Conservation (phyloP, 768 basidiomycete species). For the Xerocomellus chrysenteron region DNA sequence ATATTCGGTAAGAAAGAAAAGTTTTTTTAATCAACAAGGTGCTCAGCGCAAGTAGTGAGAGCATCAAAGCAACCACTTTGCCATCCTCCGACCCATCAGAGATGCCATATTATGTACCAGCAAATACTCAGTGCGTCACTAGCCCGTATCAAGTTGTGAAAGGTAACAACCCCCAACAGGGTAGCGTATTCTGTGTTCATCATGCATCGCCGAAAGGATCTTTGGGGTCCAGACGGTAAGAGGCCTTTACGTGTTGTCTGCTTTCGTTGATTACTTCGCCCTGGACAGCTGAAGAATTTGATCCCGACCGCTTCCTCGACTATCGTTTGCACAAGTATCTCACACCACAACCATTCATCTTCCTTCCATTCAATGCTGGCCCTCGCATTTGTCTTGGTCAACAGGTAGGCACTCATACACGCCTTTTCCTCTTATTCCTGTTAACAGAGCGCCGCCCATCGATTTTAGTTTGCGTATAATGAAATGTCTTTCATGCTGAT, state of each 20-base stretch:
- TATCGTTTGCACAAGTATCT: slow-evolving; percentile 61
- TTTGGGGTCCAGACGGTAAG: slow-evolving; percentile 71
- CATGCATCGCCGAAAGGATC: slow-evolving; percentile 64
- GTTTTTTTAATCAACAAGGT: background rate
- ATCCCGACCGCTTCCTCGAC: slow-evolving; percentile 72
- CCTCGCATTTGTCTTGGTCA: slow-evolving; percentile 62
- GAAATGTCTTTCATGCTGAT: slow-evolving; percentile 64
- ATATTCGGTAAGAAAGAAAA: slow-evolving; percentile 38
- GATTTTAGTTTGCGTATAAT: slow-evolving; percentile 51
- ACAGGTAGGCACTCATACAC: slow-evolving; percentile 21
- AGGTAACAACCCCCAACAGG: slow-evolving; percentile 25
- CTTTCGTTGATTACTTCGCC: background rate
- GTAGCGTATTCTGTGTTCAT: slow-evolving; percentile 55
- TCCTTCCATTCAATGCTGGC: slow-evolving; percentile 61
- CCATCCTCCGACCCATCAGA: slow-evolving; percentile 27
- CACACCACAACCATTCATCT: slow-evolving; percentile 64
- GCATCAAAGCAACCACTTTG: slow-evolving; percentile 47
- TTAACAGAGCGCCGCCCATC: background rate
- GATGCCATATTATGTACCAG: slow-evolving; percentile 33
- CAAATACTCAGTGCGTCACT: slow-evolving; percentile 37
- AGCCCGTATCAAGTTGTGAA: background rate
- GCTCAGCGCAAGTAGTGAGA: slow-evolving; percentile 37
- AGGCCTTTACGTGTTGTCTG: background rate
- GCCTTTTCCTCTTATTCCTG: background rate
- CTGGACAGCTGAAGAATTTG: slow-evolving; percentile 57